Evolutionary conservation across 2,329 filamentous ascomycete genomes (phyloP), one percentile per base, ranked within the genome.

Genomic region (Talaromyces atroroseus): DNA sequence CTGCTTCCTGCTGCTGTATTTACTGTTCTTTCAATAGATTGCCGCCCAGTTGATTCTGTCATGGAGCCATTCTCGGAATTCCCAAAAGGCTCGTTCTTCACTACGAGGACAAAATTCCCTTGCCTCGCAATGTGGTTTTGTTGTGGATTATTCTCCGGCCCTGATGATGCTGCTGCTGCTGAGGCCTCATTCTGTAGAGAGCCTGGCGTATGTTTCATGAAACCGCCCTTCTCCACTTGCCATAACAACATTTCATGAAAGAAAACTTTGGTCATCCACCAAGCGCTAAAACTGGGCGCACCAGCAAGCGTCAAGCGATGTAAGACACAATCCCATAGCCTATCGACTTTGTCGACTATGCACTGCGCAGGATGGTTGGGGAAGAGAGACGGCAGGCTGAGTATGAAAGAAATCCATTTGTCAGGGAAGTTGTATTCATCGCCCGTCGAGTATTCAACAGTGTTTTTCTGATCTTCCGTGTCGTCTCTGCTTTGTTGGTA

Each of bases 241-340:
- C 95, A 96, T 57, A 88, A 81, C 50, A 91, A 84, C 89, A 95
- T 95, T 74, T 97, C 92, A 66, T 96, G 92, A 52, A 96, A 83
- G 80, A 92, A 97, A 57, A 92, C 92, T 70, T 96, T 96, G 3
- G 91, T 91, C 57, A 96, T 89, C 75, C 75, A 77, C 75, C 75
- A 78, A 5, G 74, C 73, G 61, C 75, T 76, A 58, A 77, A 78
- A 58, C 75, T 78, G 48, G 73, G 69, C 6, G 75, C 75, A 11
- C 74, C 75, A 48, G 70, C 71, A 26, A 76, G 63, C 5, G 75
- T 76, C 29, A 78, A 63, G 24, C 75, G 72, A 54, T 70, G 75
- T 47, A 77, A 68, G 23, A 77, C 68, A 49, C 67, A 70, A 49
- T 74, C 71, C 74, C 74, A 78, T 32, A 78, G 56, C 12, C 70